Evolutionary conservation across 108 stramenopile species (phyloP).

Genomic region (Nitzschia putrida): DNA sequence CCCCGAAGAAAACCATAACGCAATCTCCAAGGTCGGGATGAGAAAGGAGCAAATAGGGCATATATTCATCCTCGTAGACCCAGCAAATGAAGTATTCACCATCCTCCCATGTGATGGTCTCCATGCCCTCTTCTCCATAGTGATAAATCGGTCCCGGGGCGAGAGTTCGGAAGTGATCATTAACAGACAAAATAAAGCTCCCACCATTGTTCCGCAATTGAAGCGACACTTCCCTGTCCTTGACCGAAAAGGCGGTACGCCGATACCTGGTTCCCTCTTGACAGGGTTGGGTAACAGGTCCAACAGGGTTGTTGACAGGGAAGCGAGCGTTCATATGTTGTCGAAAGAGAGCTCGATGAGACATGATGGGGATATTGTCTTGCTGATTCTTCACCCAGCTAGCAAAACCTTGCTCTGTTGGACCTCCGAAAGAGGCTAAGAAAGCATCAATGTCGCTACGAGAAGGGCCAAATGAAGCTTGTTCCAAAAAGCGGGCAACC

Average conservation of each 20-base stretch:
- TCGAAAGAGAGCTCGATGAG: background rate
- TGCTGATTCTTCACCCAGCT: background rate
- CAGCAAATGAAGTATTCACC: no score
- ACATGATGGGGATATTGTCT: background rate
- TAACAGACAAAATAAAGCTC: no score
- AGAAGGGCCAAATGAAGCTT: constrained; percentile 62
- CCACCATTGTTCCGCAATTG: no score
- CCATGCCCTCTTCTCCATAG: no score
- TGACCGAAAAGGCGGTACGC: background rate
- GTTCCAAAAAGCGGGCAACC: constrained; percentile 56
- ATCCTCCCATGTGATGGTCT: no score
- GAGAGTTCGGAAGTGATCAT: no score
- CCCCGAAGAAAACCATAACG: no score
- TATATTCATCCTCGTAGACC: no score
- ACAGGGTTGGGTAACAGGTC: constrained; percentile 56
- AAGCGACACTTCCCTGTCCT: background rate
- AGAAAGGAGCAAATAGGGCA: no score
- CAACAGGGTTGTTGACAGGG: constrained; percentile 44
- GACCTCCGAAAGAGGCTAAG: no score
- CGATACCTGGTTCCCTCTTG: background rate
- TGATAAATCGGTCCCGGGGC: no score
- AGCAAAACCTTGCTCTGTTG: background rate
- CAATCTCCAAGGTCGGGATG: no score
- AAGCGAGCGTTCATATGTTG: background rate
- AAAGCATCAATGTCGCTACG: constrained; percentile 4